Evolutionary conservation across 2,329 filamentous ascomycete genomes (phyloP), one percentile per base, ranked within the genome.

Genomic region (Hyphodiscus sp.): DNA sequence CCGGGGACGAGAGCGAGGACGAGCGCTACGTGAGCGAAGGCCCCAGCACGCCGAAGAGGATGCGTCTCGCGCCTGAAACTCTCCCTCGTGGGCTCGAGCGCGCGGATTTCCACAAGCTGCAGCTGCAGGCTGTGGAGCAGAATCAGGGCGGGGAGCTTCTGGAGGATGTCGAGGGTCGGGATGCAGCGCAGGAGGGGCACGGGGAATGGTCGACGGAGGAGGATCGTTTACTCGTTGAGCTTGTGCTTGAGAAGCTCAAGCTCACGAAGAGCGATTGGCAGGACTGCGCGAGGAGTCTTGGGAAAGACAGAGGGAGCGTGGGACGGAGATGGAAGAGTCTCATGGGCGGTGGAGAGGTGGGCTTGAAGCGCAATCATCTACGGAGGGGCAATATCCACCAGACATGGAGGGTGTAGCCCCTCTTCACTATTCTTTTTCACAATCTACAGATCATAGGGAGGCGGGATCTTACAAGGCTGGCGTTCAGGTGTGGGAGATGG

Each of bases 201-300:
- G 47, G 33, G 53, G 69, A 70, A 41, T 86, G 83, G 83, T 82
- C 76, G 55, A 73, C 74, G 1, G 82, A 86, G 58, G 82, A 86
- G 57, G 83, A 86, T 66, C 74, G 81, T 53, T 73, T 84, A 53
- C 73, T 87, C 1, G 80, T 86, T n/a, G 82, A 86, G 68, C 74
- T 86, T 18, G 81, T 87, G 41, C 72, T 86, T 6, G 81, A 84
- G 65, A 86, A 86, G 71, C 73, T 86, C 52, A 79, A 79, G 69
- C 73, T 87, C 20, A 78, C 77, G 61, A 84, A 81, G 68, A 74
- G 76, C 49, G 82, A 86, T 54, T 86, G 82, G 83, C 80, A 84
- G 55, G 82, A 86, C 65, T 86, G 82, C 67, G 83, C 82, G 44
- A 74, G 81, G 55, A 82, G 74, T 59, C 71, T 86, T 8, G 82